These are phyloP conservation scores for Tolypocladium guangdongense DNA, from an alignment of 2,329 filamentous ascomycete species.

Conservation along the genomic window DNA sequence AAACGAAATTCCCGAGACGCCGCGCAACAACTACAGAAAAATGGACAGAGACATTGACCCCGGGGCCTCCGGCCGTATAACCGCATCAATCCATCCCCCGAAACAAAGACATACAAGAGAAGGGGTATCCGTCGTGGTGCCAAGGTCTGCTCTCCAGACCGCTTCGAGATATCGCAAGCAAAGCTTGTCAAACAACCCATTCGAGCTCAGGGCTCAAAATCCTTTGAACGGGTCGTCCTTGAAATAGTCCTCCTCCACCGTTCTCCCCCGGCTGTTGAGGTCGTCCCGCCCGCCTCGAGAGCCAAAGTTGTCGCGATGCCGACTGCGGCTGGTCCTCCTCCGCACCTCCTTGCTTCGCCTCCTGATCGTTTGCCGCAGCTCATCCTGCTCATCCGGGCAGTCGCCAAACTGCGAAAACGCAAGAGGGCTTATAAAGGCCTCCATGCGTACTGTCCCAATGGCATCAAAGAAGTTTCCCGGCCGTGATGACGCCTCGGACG, in stretches of 20 bases:
- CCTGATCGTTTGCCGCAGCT: slow-evolving; percentile 34
- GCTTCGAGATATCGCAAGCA: neutral
- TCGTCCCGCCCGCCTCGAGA: slow-evolving; percentile 37
- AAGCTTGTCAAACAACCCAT: no score
- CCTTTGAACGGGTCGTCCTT: slow-evolving; percentile 52
- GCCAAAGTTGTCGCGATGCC: slow-evolving; percentile 40
- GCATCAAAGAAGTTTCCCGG: slow-evolving; percentile 68
- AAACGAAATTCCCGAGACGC: neutral
- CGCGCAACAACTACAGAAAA: neutral
- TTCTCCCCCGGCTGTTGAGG: slow-evolving; percentile 35
- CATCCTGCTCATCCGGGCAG: slow-evolving; percentile 37
- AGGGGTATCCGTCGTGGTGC: slow-evolving; percentile 8
- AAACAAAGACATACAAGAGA: slow-evolving; percentile 1
- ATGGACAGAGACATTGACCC: neutral
- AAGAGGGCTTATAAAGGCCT: slow-evolving; percentile 75
- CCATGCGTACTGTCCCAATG: slow-evolving; percentile 89
- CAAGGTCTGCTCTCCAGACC: neutral
- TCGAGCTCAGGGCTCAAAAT: slow-evolving; percentile 29
- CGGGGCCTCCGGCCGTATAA: neutral
- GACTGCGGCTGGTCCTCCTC: slow-evolving; percentile 40
- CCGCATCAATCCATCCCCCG: neutral
- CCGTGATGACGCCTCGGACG: slow-evolving; percentile 43
- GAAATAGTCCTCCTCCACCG: slow-evolving; percentile 43
- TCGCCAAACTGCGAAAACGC: slow-evolving; percentile 37
- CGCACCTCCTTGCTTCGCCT: slow-evolving; percentile 45